These are phyloP conservation scores for Sherardia arvensis DNA, from an alignment of 257 asterid species.

Conservation along the genomic window DNA sequence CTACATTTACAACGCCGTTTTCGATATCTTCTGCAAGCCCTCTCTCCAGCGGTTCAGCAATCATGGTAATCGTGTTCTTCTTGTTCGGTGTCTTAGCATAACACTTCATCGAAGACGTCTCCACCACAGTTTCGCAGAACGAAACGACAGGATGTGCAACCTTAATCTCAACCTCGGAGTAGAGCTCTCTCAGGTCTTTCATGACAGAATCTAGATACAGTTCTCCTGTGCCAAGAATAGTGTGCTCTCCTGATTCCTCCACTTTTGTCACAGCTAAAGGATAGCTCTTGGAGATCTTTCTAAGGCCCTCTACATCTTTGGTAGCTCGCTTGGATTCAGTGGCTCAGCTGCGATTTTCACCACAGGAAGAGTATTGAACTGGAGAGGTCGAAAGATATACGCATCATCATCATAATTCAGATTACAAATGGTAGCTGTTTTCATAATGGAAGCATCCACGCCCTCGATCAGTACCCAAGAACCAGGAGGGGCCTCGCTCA, in stretches of 20 bases:
- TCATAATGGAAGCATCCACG: constrained; percentile 98
- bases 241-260: constrained; percentile 97
- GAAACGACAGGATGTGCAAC: constrained; percentile 99
- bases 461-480: constrained; percentile 99
- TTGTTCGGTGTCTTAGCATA: constrained; percentile 97
- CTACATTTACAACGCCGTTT: constrained; percentile 79
- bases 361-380: constrained; percentile 89
- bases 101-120: constrained; percentile 93
- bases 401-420: constrained; percentile 71
- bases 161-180: constrained; percentile 98
- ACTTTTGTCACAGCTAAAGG: constrained; percentile 95
- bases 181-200: constrained; percentile 98
- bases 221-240: constrained; percentile 94
- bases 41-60: constrained; percentile 93
- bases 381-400: constrained; percentile 83
- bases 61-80: constrained; percentile 93
- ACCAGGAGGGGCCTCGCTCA: constrained; percentile 94
- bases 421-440: constrained; percentile 92
- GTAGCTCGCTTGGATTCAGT: constrained; percentile 91
- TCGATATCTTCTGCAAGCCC: constrained; percentile 98
- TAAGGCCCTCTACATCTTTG: constrained; percentile 96
- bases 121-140: constrained; percentile 95
- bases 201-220: constrained; percentile 84
- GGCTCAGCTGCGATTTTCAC: constrained; percentile 99
- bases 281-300: constrained; percentile 96